Base-by-base conservation (phyloP, 2,329 filamentous ascomycete genomes). In the Zasmidium citrigriseum region DNA sequence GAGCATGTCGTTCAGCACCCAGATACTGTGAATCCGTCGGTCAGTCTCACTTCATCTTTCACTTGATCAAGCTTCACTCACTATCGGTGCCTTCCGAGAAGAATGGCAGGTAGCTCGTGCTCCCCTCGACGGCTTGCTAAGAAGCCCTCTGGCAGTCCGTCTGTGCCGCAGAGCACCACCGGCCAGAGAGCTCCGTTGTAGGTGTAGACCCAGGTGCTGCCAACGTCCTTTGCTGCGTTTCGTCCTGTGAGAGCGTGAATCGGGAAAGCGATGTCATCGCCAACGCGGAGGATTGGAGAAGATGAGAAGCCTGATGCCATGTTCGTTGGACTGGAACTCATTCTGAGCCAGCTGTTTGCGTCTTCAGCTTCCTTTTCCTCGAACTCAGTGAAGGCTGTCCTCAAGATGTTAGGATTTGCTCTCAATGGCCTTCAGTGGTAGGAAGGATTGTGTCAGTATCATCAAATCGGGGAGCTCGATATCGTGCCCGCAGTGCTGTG, bases 11-110 rank as follows among this genome's bases (percentile, higher is more conserved):
- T 48, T 34, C 11, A 47, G 16, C 9, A 68, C 61, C 61, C 64
- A 69, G 29, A 65, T 51, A 41, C 67, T 68, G 21, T 11, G n/a
- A 11, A 16, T 9, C 11, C 23, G 14, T 59, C 47, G 53, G 53
- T 25, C 10, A 12, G 27, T 22, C 18, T 29, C 23, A 25, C 29
- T 27, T 20, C 21, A 24, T 46, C 10, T 45, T 22, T 46, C 10
- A 21, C 14, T 29, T 5, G n/a, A 34, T 18, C 9, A 46, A 1
- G 20, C 1, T 20, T 45, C 23, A 51, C 67, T 57, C 20, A 68
- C 67, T 60, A 69, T 38, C 52, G 67, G 46, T 58, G 56, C 22
- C 41, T 61, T 11, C 66, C 67, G 9, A 69, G 62, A 38, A 60
- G 54, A 21, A 68, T 63, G 0, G 61, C 66, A 2, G 67, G 59